A percentile compares a stretch with the other conserved stretches of the same genome.
phyloP scores from a whole-genome alignment of 1,284 basidiomycete species.

The Rhizopogon parksii region DNA sequence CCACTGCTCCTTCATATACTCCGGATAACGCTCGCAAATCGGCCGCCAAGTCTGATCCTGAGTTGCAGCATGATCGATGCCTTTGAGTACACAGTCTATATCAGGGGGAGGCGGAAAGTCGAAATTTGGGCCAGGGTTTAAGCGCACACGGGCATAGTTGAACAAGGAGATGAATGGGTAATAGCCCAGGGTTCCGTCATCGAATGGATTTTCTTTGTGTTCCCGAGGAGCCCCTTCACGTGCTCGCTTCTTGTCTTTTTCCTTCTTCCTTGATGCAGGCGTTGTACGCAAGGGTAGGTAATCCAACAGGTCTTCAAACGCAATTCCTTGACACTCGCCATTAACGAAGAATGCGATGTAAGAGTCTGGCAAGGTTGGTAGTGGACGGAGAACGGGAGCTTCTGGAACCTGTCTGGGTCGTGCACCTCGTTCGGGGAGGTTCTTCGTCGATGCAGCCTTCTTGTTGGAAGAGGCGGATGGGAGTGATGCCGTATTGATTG shows the following conservation, averaged over 20 bases:
- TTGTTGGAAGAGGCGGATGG: constrained; percentile 50
- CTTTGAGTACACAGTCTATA: constrained; percentile 55
- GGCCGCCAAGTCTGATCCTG: constrained; percentile 61
- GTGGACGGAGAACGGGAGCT: constrained; percentile 44
- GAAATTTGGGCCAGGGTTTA: constrained; percentile 89
- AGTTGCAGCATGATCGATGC: constrained; percentile 30
- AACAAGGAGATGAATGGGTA: constrained; percentile 93
- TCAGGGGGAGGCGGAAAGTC: constrained; percentile 70
- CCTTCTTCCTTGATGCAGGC: constrained; percentile 47
- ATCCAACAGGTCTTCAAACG: constrained; percentile 87
- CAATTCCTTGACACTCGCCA: constrained; percentile 78
- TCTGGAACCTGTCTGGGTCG: constrained; percentile 22
- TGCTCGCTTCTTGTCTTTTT: constrained; percentile 42
- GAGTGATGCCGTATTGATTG: constrained; percentile 47
- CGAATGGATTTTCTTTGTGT: constrained; percentile 77
- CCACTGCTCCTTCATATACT: constrained; percentile 76
- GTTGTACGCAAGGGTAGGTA: constrained; percentile 78
- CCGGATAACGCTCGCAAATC: constrained; percentile 67
- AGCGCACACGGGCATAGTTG: constrained; percentile 77
- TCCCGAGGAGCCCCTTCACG: constrained; percentile 62
- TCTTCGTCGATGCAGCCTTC: constrained; percentile 62
- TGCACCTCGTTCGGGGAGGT: constrained; percentile 47
- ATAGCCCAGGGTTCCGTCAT: constrained; percentile 94
- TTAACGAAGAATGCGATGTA: constrained; percentile 90
- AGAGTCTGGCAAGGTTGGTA: constrained; percentile 70